Base-by-base conservation (phyloP, 176 grass and related monocot genomes). In the Panicum miliaceum region DNA sequence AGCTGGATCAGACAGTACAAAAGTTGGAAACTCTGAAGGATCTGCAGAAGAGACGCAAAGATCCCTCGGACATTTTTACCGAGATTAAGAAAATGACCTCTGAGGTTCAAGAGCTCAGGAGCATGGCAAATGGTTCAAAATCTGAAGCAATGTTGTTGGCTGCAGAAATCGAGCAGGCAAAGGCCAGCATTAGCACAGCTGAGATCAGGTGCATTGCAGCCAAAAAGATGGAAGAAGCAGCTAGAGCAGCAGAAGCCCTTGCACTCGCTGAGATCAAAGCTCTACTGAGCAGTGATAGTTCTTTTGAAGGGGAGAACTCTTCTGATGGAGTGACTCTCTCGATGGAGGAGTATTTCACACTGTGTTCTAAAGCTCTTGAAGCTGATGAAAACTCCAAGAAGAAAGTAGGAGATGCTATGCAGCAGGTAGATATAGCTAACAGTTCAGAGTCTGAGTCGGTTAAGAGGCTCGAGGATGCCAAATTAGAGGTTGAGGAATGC, bases 201-300 rank as follows among this genome's bases (percentile, higher is more conserved):
- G 95, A 97, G 72, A 72, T 93, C 45, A 91, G 88, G 53, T 88
- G 81, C 37, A 64, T 88, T 75, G 95, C 92, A 50, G 92, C 92
- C 60, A 94, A 83, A 79, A 97, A 97, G 88, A 92, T 93, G 86
- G 95, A 94, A 90, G 92, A 94, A 79, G 95, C 95, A 18, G 90
- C 92, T 25, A 91, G 77, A 81, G 90, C 89, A 73, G 92, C 95
- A 52, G 95, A 94, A 84, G 78, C 87, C 58, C 38, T 94, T 86
- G 90, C 95, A 71, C 89, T 97, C 79, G 88, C 86, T 43, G 92
- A 97, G 66, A 90, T 93, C 41, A 94, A 93, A 84, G 92, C 89
- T 77, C 64, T 97, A 47, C 36, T 91, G 22, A 90, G 89, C 82
- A 93, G 79, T 78, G 80, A 90, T 66, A 86, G 35, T 86, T 91